A percentile compares a stretch with the other conserved stretches of the same genome.
Conservation (phyloP, 495 filamentous ascomycete genomes). For the Podospora sp. region DNA sequence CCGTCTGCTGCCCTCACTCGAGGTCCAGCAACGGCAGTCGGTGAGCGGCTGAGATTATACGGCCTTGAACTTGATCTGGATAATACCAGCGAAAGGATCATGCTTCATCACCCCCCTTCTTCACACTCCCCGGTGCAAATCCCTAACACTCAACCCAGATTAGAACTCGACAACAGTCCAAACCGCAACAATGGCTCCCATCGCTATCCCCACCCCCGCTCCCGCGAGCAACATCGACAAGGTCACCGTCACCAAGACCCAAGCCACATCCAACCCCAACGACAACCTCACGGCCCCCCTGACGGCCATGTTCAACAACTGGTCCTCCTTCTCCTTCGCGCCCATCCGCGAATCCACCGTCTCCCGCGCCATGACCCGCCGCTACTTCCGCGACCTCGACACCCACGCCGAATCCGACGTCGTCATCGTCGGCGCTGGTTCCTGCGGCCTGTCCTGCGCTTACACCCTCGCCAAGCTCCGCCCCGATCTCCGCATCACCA, state of each 20-base stretch:
- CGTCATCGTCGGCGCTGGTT: conserved; percentile 87
- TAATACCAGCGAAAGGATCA: conserved; percentile 99
- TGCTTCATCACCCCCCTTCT: conserved; percentile 59
- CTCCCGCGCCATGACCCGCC: conserved; percentile 86
- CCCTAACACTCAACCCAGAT: conserved; percentile 34
- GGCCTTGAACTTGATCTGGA: conserved; percentile 96
- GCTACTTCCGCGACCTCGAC: conserved; percentile 89
- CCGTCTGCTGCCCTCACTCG: not conserved
- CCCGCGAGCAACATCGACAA: conserved; percentile 38
- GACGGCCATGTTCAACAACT: conserved; percentile 65
- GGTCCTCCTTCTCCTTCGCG: conserved; percentile 78
- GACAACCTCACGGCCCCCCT: conserved; percentile 54
- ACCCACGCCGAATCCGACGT: conserved; percentile 88
- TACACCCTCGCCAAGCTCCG: conserved; percentile 82
- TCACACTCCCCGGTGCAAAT: conserved; percentile 29
- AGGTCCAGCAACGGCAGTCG: not conserved
- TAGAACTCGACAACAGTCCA: conserved; percentile 29
- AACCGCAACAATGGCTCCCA: conserved; percentile 72
- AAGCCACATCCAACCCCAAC: conserved; percentile 35
- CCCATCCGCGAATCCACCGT: conserved; percentile 89
- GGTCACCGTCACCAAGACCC: conserved; percentile 39
- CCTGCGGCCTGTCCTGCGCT: conserved; percentile 80
- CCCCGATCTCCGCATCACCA: conserved; percentile 87
- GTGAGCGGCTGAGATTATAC: conserved; percentile 87
- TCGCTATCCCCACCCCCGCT: conserved; percentile 51